These are phyloP conservation scores for Phytophthora fragariaefolia DNA, from an alignment of 352 stramenopile species.

Conservation along the genomic window DNA sequence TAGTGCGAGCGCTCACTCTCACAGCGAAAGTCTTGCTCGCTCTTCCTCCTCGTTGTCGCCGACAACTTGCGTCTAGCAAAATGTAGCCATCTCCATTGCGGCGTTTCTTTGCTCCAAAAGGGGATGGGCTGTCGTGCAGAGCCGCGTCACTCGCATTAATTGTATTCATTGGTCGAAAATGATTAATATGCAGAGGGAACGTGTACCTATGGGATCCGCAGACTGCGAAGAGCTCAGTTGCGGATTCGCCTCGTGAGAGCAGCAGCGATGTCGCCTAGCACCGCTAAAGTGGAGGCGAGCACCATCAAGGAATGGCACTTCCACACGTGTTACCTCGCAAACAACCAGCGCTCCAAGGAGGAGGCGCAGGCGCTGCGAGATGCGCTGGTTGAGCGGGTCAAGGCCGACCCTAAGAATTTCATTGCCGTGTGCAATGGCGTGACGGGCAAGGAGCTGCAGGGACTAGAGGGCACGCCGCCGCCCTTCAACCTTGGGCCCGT, in stretches of 20 bases:
- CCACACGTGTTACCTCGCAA: conserved; percentile 72
- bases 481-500: conserved; percentile 65
- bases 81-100: conserved; percentile 10
- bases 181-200: not conserved
- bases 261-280: conserved; percentile 21
- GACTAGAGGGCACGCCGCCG: conserved; percentile 35
- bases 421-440: conserved; percentile 67
- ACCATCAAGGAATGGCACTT: conserved; percentile 80
- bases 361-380: conserved; percentile 55
- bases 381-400: conserved; percentile 53
- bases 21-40: too few relatives aligned
- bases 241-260: conserved; percentile 3
- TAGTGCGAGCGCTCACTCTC: not conserved
- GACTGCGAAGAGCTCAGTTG: too few relatives aligned
- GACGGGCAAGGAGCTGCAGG: conserved; percentile 42
- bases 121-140: conserved; percentile 24
- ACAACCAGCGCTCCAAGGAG: conserved; percentile 43
- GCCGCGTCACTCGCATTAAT: conserved; percentile 22
- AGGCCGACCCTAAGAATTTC: conserved; percentile 52
- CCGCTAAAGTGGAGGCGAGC: conserved; percentile 6
- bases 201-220: too few relatives aligned
- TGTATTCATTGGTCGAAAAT: conserved; percentile 23
- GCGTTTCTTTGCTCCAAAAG: conserved; percentile 20
- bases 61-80: not conserved
- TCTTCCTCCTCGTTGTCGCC: too few relatives aligned